Evolutionary conservation across 495 filamentous ascomycete genomes (phyloP).

Genomic region (Neurospora pannonica): DNA sequence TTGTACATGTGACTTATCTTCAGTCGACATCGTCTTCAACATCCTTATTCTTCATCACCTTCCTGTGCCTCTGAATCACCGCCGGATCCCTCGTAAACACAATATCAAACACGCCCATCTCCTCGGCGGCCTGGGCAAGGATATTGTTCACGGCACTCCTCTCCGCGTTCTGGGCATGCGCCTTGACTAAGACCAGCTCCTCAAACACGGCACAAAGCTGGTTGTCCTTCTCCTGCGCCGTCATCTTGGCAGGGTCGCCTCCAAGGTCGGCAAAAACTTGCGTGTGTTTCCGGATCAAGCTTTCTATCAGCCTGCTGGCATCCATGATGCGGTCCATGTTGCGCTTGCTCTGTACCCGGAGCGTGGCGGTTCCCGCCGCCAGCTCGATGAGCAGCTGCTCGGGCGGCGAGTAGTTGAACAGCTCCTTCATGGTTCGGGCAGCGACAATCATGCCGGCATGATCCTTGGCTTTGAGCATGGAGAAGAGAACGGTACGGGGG

Average conservation of each 20-base stretch:
- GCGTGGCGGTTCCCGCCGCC: conserved; percentile 23
- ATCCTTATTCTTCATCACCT: conserved; percentile 4
- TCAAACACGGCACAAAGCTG: conserved; percentile 20
- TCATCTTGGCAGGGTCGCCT: conserved; percentile 13
- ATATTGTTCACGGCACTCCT: conserved; percentile 28
- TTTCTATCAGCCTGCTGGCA: conserved; percentile 23
- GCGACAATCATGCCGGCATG: conserved; percentile 50
- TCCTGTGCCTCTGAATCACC: conserved; percentile 13
- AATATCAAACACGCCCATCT: conserved; percentile 45
- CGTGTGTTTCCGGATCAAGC: conserved; percentile 13
- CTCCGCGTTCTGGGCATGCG: conserved; percentile 19
- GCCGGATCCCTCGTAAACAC: conserved; percentile 11
- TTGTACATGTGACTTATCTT: neutral
- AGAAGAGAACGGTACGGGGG: conserved; percentile 34
- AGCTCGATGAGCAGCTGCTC: conserved; percentile 34
- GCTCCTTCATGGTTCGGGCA: conserved; percentile 42
- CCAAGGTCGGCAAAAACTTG: conserved; percentile 8
- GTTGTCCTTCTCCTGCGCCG: conserved; percentile 13
- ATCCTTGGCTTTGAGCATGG: conserved; percentile 35
- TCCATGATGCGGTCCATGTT: conserved; percentile 24
- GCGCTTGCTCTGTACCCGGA: conserved; percentile 25
- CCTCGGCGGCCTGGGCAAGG: conserved; percentile 36
- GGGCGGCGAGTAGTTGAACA: conserved; percentile 42
- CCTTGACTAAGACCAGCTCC: conserved; percentile 33
- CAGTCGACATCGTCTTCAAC: neutral